Percentiles rank a stretch among this genome's conserved stretches.
These are phyloP conservation scores for Sporisorium graminicola DNA, from an alignment of 1,284 basidiomycete species.

Conservation along the genomic window DNA sequence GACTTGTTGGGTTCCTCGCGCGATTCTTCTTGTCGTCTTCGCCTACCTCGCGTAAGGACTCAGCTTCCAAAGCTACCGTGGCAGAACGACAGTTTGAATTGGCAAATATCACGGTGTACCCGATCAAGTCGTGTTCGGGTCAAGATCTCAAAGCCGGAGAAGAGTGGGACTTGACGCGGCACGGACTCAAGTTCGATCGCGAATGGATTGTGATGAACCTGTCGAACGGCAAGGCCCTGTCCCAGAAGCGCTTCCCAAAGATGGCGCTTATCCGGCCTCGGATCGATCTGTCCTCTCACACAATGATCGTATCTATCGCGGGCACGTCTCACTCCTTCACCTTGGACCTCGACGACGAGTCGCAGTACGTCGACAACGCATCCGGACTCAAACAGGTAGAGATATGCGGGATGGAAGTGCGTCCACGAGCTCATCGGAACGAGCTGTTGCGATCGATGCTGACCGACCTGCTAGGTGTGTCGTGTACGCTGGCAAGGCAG, in stretches of 20 bases:
- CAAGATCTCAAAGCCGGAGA: conserved; percentile 30
- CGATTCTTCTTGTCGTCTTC: conserved; percentile 40
- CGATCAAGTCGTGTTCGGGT: conserved; percentile 58
- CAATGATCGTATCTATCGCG: conserved; percentile 24
- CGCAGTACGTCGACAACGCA: conserved; percentile 19
- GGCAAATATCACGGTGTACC: conserved; percentile 48
- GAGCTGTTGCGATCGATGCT: conserved; percentile 29
- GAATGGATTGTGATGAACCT: conserved; percentile 57
- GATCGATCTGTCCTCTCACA: conserved; percentile 24
- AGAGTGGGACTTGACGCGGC: conserved; percentile 41
- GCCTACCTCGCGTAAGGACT: background rate
- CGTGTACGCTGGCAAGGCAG: conserved; percentile 49
- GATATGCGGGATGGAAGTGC: conserved; percentile 32
- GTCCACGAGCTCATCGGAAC: conserved; percentile 32
- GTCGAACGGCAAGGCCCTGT: conserved; percentile 46
- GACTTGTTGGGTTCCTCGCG: conserved; percentile 43
- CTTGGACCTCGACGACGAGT: conserved; percentile 25
- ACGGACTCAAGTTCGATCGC: conserved; percentile 52
- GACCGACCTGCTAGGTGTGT: conserved; percentile 35
- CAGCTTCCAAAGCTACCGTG: background rate
- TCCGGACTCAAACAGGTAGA: background rate
- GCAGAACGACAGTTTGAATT: conserved; percentile 19
- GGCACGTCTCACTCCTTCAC: background rate
- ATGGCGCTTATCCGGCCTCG: conserved; percentile 56
- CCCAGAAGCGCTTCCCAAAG: conserved; percentile 49